A percentile compares a stretch with the other conserved stretches of the same genome.
Evolutionary conservation across 768 basidiomycete genomes (phyloP).

Genomic region (Tulasnella sp.): DNA sequence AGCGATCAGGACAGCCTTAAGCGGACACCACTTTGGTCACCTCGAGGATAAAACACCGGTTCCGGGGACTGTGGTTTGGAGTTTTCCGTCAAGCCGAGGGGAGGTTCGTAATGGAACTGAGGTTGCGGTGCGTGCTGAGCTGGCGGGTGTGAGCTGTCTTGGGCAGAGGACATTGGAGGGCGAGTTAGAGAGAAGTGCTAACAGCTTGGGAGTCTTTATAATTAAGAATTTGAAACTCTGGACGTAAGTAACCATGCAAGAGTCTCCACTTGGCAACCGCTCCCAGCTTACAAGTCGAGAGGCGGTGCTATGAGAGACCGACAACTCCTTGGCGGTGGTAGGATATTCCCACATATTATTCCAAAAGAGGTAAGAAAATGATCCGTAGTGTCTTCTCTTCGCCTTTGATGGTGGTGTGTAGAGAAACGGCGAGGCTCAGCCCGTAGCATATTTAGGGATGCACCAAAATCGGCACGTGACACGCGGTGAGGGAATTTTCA

Average conservation of each 20-base stretch:
- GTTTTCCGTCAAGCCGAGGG: background rate
- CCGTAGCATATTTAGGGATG: background rate
- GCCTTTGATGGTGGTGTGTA: background rate
- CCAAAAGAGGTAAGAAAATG: background rate
- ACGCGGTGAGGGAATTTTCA: background rate
- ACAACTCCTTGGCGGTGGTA: background rate
- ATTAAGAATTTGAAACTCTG: background rate
- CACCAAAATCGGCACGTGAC: background rate
- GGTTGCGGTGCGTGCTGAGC: background rate
- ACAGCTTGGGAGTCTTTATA: background rate
- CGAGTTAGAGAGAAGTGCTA: background rate
- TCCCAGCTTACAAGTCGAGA: background rate
- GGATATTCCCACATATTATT: background rate
- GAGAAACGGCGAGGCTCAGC: background rate
- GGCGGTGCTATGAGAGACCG: background rate
- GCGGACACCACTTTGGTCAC: background rate
- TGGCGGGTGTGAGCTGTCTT: background rate
- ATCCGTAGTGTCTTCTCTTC: background rate
- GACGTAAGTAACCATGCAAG: constrained; percentile 15
- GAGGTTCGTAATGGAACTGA: background rate
- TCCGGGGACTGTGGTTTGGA: background rate
- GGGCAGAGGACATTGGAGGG: background rate
- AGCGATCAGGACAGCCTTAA: background rate
- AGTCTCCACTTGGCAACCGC: background rate
- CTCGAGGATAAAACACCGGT: background rate